phyloP scores from a whole-genome alignment of 352 stramenopile species.

The Globisporangium recalcitrans region DNA sequence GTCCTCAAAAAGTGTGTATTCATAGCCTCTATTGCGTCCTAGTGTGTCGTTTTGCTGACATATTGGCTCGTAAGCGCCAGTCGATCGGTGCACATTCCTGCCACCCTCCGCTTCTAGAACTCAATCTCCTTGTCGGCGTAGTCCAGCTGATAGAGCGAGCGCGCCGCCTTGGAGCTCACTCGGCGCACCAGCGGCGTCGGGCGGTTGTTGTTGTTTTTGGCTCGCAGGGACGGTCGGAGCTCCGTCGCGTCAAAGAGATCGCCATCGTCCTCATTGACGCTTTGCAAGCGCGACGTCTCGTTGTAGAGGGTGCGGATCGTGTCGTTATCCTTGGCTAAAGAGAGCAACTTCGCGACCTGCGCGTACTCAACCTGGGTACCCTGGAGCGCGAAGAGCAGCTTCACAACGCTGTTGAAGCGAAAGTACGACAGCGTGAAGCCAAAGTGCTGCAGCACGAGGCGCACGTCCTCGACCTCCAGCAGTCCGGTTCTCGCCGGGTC shows the following conservation, averaged over 20 bases:
- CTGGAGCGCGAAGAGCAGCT: constrained; percentile 43
- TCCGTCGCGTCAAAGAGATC: background rate
- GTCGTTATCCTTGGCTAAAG: constrained; percentile 21
- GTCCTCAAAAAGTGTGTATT: no score
- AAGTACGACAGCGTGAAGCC: constrained; percentile 49
- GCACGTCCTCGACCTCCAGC: constrained; percentile 42
- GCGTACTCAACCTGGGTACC: constrained; percentile 38
- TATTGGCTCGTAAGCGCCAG: no score
- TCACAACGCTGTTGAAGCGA: constrained; percentile 55
- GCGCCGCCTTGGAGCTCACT: constrained; percentile 8
- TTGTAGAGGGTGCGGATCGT: constrained; percentile 1
- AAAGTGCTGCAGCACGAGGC: constrained; percentile 29
- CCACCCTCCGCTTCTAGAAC: background rate
- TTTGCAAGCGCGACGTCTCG: constrained; percentile 5
- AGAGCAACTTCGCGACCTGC: constrained; percentile 38
- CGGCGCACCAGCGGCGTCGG: constrained; percentile 1
- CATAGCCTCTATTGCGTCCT: no score
- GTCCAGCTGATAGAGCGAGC: constrained; percentile 14
- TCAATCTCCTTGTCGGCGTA: constrained; percentile 7
- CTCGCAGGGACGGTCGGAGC: background rate
- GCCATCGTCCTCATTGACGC: background rate
- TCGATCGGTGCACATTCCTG: no score
- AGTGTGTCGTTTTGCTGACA: no score
- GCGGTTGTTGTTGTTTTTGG: background rate
- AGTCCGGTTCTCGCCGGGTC: constrained; percentile 26